A percentile compares a stretch with the other conserved stretches of the same genome.
phyloP scores from a whole-genome alignment of 208 protist genomes.

The Histomonas meleagridis region DNA sequence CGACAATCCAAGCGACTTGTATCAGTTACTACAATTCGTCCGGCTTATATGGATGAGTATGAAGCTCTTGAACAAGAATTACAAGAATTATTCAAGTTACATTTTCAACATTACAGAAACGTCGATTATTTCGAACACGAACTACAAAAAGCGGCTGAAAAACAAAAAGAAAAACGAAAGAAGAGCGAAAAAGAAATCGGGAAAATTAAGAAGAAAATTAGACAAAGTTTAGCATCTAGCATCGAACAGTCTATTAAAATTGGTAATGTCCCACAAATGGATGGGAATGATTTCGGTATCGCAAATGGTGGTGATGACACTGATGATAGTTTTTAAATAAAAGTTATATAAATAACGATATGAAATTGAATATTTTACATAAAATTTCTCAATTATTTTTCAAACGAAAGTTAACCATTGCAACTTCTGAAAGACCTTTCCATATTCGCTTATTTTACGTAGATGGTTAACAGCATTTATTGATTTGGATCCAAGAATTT shows the following conservation, averaged over 20 bases:
- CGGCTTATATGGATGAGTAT: conserved; percentile 32
- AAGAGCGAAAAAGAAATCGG: not conserved
- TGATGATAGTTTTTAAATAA: not conserved
- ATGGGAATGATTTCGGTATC: not conserved
- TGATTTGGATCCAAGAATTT: too few relatives aligned
- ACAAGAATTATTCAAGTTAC: not conserved
- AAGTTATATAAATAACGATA: too few relatives aligned
- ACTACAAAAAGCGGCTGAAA: not conserved
- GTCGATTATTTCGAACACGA: conserved; percentile 21
- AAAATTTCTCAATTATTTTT: too few relatives aligned
- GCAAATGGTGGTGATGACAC: not conserved
- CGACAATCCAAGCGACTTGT: not conserved
- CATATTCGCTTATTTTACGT: too few relatives aligned
- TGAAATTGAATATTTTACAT: too few relatives aligned
- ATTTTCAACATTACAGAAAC: conserved; percentile 31
- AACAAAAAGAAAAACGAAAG: not conserved
- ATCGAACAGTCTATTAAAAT: not conserved
- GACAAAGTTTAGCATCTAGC: not conserved
- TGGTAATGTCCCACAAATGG: not conserved
- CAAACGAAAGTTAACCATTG: too few relatives aligned
- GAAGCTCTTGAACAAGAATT: not conserved
- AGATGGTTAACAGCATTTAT: too few relatives aligned
- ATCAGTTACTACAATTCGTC: not conserved
- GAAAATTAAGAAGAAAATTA: not conserved
- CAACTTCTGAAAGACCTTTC: too few relatives aligned